Conservation (phyloP, 108 stramenopile genomes). For the Bacterosira constricta region DNA sequence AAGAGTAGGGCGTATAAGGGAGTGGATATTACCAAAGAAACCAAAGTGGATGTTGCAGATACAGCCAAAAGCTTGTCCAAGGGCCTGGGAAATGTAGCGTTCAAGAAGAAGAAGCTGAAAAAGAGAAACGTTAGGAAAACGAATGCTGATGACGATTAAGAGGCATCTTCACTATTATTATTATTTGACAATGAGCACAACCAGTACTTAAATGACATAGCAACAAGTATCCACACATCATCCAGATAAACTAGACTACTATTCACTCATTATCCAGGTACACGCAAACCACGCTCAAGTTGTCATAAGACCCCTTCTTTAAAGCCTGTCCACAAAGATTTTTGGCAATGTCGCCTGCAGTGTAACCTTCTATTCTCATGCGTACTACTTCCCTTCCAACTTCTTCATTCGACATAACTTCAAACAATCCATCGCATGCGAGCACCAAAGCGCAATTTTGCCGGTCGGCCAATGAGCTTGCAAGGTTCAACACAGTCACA, state of each 20-base stretch:
- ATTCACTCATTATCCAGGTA: constrained; percentile 53
- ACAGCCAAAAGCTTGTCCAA: constrained; percentile 58
- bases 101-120: constrained; percentile 49
- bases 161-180: neutral
- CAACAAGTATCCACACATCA: neutral
- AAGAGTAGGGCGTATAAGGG: constrained; percentile 73
- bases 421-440: constrained; percentile 84
- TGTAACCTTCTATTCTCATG: constrained; percentile 48
- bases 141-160: constrained; percentile 65
- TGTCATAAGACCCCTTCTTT: constrained; percentile 78
- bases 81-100: constrained; percentile 48
- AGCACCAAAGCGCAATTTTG: constrained; percentile 56
- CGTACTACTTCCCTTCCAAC: constrained; percentile 60
- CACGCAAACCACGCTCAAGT: constrained; percentile 73
- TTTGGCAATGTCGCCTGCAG: constrained; percentile 67
- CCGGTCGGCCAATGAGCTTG: constrained; percentile 32
- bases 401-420: constrained; percentile 81
- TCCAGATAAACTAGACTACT: no score
- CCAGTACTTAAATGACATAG: neutral
- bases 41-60: constrained; percentile 48
- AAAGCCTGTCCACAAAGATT: constrained; percentile 69
- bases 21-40: constrained; percentile 67
- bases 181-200: neutral
- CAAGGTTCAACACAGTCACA: constrained; percentile 39
- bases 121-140: constrained; percentile 57